A percentile compares a stretch with the other conserved stretches of the same genome.
Conservation (phyloP, 2,329 filamentous ascomycete species). For the Trichophyton equinum region DNA sequence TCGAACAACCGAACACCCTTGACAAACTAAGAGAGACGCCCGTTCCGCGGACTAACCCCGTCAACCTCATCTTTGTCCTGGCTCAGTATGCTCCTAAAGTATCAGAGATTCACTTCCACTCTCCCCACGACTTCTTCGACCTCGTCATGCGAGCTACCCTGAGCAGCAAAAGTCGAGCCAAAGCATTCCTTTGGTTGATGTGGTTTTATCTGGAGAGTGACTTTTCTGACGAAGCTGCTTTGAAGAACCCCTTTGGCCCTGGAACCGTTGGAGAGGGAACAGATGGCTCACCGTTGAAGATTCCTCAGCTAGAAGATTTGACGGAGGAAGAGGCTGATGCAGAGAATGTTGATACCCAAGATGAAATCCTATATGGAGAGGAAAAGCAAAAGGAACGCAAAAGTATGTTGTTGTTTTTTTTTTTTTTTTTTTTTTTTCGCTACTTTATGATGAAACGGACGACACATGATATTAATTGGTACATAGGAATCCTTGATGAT, state of each 20-base stretch:
- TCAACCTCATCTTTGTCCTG: constrained; percentile 93
- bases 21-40: constrained; percentile 61
- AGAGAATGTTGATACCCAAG: constrained; percentile 39
- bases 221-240: constrained; percentile 75
- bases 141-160: constrained; percentile 82
- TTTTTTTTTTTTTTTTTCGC: background rate
- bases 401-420: constrained; percentile 20
- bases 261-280: constrained; percentile 33
- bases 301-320: constrained; percentile 36
- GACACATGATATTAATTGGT: background rate
- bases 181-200: constrained; percentile 91
- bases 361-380: constrained; percentile 38
- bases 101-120: constrained; percentile 81
- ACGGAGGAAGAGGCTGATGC: constrained; percentile 39
- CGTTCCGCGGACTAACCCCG: constrained; percentile 80
- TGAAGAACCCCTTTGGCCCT: constrained; percentile 78
- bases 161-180: constrained; percentile 69
- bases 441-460: background rate
- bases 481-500: constrained; percentile 35
- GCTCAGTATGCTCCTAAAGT: constrained; percentile 81
- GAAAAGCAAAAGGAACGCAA: constrained; percentile 38
- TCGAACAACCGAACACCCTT: constrained; percentile 68
- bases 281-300: constrained; percentile 35
- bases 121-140: constrained; percentile 83
- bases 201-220: constrained; percentile 98